Conservation (phyloP, 1,284 basidiomycete genomes). For the Boletus coffeatus region DNA sequence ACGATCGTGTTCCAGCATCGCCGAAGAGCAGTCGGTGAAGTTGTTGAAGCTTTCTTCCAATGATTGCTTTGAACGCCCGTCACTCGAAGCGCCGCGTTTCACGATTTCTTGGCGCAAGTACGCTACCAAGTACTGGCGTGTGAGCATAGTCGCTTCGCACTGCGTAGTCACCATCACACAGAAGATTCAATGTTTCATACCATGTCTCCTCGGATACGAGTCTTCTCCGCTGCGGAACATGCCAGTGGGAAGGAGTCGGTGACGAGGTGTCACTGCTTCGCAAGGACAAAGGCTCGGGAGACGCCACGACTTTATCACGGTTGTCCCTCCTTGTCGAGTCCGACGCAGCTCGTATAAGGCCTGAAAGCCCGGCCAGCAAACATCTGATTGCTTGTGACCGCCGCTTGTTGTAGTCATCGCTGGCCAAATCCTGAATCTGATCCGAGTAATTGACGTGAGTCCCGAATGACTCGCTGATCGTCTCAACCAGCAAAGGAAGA, state of each 20-base stretch:
- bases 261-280: constrained; percentile 17
- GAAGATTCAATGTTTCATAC: constrained; percentile 81
- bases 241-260: constrained; percentile 17
- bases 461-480: constrained; percentile 73
- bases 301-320: constrained; percentile 20
- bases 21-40: constrained; percentile 49
- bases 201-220: constrained; percentile 73
- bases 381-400: constrained; percentile 70
- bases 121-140: constrained; percentile 47
- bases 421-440: constrained; percentile 91
- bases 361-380: constrained; percentile 65
- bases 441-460: constrained; percentile 95
- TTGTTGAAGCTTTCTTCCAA: constrained; percentile 41
- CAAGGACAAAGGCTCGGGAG: constrained; percentile 20
- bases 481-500: constrained; percentile 68
- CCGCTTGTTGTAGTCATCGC: constrained; percentile 39
- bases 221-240: constrained; percentile 56
- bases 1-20: constrained; percentile 63
- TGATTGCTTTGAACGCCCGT: constrained; percentile 39
- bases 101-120: constrained; percentile 77
- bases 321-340: constrained; percentile 39
- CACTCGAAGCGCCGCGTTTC: constrained; percentile 39
- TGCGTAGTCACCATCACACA: constrained; percentile 71
- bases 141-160: constrained; percentile 74
- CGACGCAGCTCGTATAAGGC: constrained; percentile 58